phyloP scores from a whole-genome alignment of 176 grass and related monocot species.

The Oryza australiensis region DNA sequence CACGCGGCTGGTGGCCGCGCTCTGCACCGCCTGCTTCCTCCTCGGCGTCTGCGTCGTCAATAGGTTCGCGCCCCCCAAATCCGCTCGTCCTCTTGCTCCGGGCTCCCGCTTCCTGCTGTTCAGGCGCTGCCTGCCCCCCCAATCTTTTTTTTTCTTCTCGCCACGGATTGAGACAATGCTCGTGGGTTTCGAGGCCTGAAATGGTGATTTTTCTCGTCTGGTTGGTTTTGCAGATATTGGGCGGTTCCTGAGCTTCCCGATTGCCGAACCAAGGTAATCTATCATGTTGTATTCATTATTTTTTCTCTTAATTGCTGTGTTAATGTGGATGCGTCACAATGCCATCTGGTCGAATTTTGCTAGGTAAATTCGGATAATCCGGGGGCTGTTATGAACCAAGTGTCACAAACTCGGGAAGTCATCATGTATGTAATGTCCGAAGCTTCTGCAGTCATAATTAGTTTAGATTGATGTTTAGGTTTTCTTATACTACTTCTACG shows the following conservation, averaged over 20 bases:
- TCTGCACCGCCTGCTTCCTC: conserved; percentile 64
- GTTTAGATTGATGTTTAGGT: not conserved
- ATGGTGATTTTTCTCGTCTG: not conserved
- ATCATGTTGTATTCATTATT: too few relatives aligned
- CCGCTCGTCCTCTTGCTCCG: not conserved
- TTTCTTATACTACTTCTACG: not conserved
- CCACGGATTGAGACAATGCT: not conserved
- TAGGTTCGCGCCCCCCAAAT: conserved; percentile 35
- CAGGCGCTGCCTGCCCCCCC: not conserved
- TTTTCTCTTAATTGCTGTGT: not conserved
- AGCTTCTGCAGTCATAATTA: not conserved
- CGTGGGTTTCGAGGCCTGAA: conserved; percentile 8
- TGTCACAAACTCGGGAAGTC: conserved; percentile 49
- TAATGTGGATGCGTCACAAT: not conserved
- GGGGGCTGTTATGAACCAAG: conserved; percentile 37
- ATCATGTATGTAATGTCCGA: conserved; percentile 56
- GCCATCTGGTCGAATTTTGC: conserved; percentile 2
- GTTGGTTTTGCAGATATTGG: conserved; percentile 50
- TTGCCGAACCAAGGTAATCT: conserved; percentile 49
- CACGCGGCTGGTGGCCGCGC: conserved; percentile 41
- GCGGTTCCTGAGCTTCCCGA: conserved; percentile 38
- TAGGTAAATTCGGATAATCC: conserved; percentile 33
- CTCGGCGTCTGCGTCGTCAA: conserved; percentile 57
- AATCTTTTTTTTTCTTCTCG: not conserved
- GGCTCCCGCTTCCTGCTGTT: not conserved